These are phyloP conservation scores for Hysterangium stoloniferum DNA, from an alignment of 768 basidiomycete genomes.

Conservation along the genomic window DNA sequence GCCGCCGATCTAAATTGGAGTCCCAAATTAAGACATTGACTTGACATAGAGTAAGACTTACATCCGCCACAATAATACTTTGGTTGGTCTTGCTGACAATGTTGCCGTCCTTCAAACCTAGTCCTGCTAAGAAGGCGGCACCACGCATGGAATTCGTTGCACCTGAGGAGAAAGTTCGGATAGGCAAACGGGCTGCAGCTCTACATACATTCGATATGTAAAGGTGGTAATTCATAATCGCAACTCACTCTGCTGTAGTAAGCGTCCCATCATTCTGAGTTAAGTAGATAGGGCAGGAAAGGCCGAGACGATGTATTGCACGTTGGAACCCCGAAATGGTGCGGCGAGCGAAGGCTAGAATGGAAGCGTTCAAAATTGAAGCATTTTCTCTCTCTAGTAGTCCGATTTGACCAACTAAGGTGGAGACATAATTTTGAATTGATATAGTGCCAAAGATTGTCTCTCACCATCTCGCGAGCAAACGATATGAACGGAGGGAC, in stretches of 20 bases:
- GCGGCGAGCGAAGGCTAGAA: constrained; percentile 48
- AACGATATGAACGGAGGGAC: constrained; percentile 36
- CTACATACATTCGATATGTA: no score
- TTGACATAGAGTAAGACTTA: background rate
- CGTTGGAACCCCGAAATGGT: constrained; percentile 48
- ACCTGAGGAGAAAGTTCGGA: constrained; percentile 54
- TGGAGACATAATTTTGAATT: no score
- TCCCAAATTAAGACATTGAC: background rate
- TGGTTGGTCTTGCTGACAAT: constrained; percentile 17
- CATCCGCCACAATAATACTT: constrained; percentile 48
- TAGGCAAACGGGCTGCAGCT: constrained; percentile 45
- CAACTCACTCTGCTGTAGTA: constrained; percentile 39
- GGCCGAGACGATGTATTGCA: constrained; percentile 39
- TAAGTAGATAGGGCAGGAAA: constrained; percentile 34
- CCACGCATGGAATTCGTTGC: constrained; percentile 69
- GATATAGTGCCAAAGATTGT: background rate
- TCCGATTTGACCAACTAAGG: constrained; percentile 45
- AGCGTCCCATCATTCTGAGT: constrained; percentile 47
- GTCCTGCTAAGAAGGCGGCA: constrained; percentile 49
- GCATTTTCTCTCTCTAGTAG: constrained; percentile 63
- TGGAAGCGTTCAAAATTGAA: constrained; percentile 57
- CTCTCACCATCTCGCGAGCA: constrained; percentile 40
- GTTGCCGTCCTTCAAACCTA: constrained; percentile 21
- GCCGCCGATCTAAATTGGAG: constrained; percentile 40
- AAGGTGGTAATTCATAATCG: no score